Evolutionary conservation across 108 stramenopile genomes (phyloP).

Genomic region (Nitzschia palea): DNA sequence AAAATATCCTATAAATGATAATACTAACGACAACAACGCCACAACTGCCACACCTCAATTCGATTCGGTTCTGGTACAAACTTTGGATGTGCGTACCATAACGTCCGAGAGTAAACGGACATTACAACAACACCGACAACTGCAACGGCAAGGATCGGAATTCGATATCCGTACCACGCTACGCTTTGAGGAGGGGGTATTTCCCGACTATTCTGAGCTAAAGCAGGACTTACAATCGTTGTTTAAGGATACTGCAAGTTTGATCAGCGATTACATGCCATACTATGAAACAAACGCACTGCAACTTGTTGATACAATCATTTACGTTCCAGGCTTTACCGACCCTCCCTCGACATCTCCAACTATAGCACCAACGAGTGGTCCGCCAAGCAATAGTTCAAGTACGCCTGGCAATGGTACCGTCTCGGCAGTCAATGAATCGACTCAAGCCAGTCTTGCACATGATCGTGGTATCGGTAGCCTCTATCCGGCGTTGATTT

Average conservation of each 20-base stretch:
- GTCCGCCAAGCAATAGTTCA: no score
- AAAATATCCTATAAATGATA: not conserved
- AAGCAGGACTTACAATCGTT: not conserved
- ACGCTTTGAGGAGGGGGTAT: conserved; percentile 4
- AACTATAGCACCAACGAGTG: not conserved
- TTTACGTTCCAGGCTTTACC: conserved; percentile 11
- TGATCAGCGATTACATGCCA: not conserved
- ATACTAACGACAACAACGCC: not conserved
- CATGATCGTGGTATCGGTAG: not conserved
- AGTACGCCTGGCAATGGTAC: not conserved
- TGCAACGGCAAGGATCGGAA: not conserved
- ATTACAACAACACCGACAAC: not conserved
- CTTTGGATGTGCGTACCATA: not conserved
- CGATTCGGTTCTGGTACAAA: not conserved
- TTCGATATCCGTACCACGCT: conserved; percentile 11
- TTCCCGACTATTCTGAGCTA: not conserved
- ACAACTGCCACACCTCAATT: not conserved
- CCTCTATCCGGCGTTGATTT: conserved; percentile 10
- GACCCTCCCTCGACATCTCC: not conserved
- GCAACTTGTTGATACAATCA: not conserved
- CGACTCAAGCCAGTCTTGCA: not conserved
- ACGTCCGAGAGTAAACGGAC: not conserved
- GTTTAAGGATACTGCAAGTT: not conserved
- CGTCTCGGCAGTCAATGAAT: not conserved
- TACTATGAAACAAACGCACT: conserved; percentile 3